Conservation (phyloP, 148 eudicot genomes). For the Chenopodium formosanum region DNA sequence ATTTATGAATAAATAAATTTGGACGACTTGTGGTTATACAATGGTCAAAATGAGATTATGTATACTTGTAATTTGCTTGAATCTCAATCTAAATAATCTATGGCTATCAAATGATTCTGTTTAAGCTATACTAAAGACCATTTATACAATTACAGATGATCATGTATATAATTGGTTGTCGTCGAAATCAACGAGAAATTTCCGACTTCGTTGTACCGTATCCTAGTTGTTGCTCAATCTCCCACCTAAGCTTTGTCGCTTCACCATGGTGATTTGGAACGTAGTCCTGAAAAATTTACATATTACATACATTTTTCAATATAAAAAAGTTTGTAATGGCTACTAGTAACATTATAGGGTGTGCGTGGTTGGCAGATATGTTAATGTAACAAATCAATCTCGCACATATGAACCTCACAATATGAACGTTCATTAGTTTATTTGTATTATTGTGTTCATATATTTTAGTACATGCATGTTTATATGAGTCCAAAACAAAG, state of each 20-base stretch:
- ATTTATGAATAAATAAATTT: slow-evolving; percentile 5
- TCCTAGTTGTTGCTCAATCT: slow-evolving; percentile 82
- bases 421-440: too few species aligned
- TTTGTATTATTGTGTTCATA: too few species aligned
- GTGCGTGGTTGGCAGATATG: too few species aligned
- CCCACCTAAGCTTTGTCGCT: slow-evolving; percentile 68
- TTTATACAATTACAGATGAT: slow-evolving; percentile 16
- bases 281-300: slow-evolving; percentile 44
- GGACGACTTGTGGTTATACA: neutral
- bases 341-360: too few species aligned
- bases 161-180: neutral
- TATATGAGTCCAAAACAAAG: too few species aligned
- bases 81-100: slow-evolving; percentile 15
- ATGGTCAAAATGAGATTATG: neutral
- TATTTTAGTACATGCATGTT: too few species aligned
- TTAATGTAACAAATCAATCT: too few species aligned
- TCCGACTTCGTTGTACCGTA: slow-evolving; percentile 48
- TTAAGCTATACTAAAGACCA: neutral
- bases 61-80: neutral
- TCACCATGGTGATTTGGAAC: slow-evolving; percentile 52
- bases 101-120: neutral
- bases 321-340: too few species aligned
- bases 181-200: slow-evolving; percentile 55
- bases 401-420: too few species aligned
- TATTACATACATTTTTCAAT: too few species aligned